Evolutionary conservation across 495 filamentous ascomycete genomes (phyloP), one percentile per base, ranked within the genome.

Genomic region (Delitschia confertaspora): DNA sequence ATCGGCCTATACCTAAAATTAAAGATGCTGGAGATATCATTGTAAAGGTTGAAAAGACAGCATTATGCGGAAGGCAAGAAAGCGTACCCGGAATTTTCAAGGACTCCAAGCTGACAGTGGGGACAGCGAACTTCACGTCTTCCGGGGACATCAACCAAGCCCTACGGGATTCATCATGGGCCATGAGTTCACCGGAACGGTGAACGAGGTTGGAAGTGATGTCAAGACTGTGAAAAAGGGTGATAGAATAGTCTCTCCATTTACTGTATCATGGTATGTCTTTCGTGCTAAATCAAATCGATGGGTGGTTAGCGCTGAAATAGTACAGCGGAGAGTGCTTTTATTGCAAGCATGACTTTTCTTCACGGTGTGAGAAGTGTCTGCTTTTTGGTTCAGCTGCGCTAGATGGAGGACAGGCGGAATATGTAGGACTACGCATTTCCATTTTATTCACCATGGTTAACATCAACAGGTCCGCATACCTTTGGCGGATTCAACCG

Each of bases 401-500:
- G 3, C 68, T 95, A 21, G 87, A 95, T 58, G 91, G 91, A 45
- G 86, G 73, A 4, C 89, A 98, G 63, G 89, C 91, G 21, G 81
- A 95, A 68, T 95, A 82, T 63, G 82, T 51, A 34, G 19, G 32
- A 9, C 19, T 70, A 51, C 31, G 62, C 51, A 6, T 27, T 20
- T 27, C 20, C 16, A 22, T 6, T 17, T 30, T 17, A 35, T 6
- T 34, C 37, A 14, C 13, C 10, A 22, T 23, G 19, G 22, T 27
- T 46, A 20, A 42, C 49, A n/a, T 26, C 6, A 23, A 34, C 32
- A 75, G 70, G 69, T 93, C 33, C 79, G 88, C 10, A 74, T 93
- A 10, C 91, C 89, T 2, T 68, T 83, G 44, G 89, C 91, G 31
- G 87, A 94, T 53, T 77, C 80, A 10, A 93, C 87, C 2, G 77